phyloP scores from a whole-genome alignment of 257 asterid genomes.

The Linaria vulgaris region DNA sequence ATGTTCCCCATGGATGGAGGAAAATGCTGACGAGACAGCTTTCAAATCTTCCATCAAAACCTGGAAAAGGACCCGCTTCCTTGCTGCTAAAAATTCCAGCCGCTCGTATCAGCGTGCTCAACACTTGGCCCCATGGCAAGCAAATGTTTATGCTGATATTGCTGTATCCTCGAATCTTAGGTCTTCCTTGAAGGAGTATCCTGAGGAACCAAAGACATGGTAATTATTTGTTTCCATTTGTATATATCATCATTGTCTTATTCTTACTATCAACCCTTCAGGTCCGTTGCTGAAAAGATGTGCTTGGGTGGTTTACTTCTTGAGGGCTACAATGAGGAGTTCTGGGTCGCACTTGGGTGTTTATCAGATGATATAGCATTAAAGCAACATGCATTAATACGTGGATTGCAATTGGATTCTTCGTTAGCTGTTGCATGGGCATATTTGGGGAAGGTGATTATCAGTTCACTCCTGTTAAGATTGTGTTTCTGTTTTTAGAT shows the following conservation, averaged over 20 bases:
- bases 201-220: conserved; percentile 47
- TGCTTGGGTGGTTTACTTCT: conserved; percentile 77
- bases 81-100: conserved; percentile 69
- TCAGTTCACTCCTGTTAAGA: not conserved
- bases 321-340: conserved; percentile 83
- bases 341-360: conserved; percentile 95
- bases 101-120: conserved; percentile 90
- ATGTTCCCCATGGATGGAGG: conserved; percentile 86
- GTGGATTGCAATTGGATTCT: conserved; percentile 85
- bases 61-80: conserved; percentile 72
- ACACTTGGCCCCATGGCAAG: conserved; percentile 92
- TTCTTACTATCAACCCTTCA: conserved; percentile 34
- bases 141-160: conserved; percentile 73
- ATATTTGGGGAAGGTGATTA: conserved; percentile 80
- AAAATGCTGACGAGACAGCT: conserved; percentile 52
- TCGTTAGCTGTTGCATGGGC: conserved; percentile 98
- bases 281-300: conserved; percentile 96
- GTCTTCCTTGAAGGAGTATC: conserved; percentile 53
- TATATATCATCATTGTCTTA: conserved; percentile 32
- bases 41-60: conserved; percentile 57
- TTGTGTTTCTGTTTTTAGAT: not conserved
- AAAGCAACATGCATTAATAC: conserved; percentile 89
- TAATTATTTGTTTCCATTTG: conserved; percentile 36
- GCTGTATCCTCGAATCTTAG: conserved; percentile 73
- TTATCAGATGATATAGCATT: conserved; percentile 57